These are phyloP conservation scores for Epicoccum nigrum DNA, from an alignment of 2,329 filamentous ascomycete species.

Conservation along the genomic window DNA sequence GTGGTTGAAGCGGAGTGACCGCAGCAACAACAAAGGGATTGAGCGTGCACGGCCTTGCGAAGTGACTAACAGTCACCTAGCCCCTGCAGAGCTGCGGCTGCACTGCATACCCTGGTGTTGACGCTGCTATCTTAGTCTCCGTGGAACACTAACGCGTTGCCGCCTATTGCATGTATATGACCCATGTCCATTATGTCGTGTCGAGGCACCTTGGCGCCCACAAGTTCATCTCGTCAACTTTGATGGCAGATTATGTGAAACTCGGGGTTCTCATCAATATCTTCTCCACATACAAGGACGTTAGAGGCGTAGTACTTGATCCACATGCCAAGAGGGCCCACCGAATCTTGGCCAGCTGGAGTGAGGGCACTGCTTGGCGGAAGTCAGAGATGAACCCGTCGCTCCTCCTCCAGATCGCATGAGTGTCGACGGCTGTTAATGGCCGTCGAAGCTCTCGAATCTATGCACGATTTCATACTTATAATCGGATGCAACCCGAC, in stretches of 20 bases:
- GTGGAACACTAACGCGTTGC: conserved; percentile 8
- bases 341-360: not conserved
- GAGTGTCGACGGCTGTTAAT: not conserved
- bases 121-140: conserved; percentile 19
- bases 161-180: conserved; percentile 10
- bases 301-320: conserved; percentile 2
- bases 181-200: not conserved
- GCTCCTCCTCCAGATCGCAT: not conserved
- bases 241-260: not conserved
- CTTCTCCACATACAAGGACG: conserved; percentile 4
- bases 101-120: conserved; percentile 5
- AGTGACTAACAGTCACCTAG: conserved; percentile 8
- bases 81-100: conserved; percentile 13
- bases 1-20: conserved; percentile 20
- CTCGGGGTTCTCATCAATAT: conserved; percentile 1
- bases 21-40: conserved; percentile 25
- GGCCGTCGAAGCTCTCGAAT: too few species aligned
- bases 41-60: conserved; percentile 12
- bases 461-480: too few species aligned
- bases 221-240: conserved; percentile 1
- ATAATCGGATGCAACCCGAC: not conserved
- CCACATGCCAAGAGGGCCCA: not conserved
- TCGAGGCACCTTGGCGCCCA: not conserved
- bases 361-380: too few species aligned
- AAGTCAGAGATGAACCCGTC: not conserved